phyloP scores from a whole-genome alignment of 2,329 filamentous ascomycete species.

The Neopestalotiopsis sp. region DNA sequence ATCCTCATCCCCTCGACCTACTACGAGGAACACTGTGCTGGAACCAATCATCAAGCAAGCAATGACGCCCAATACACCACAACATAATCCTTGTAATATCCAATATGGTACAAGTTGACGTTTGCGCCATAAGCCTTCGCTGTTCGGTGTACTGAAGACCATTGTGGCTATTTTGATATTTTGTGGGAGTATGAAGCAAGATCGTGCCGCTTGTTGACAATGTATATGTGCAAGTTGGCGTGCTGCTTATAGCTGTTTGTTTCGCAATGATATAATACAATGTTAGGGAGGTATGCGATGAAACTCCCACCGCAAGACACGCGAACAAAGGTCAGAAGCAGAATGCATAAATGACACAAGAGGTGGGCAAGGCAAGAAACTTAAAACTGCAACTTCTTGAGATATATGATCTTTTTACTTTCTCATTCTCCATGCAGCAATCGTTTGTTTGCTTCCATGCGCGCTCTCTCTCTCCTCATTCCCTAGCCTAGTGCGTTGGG shows the following conservation, averaged over 20 bases:
- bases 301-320: neutral
- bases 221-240: neutral
- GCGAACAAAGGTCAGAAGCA: neutral
- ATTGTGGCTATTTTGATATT: neutral
- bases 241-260: neutral
- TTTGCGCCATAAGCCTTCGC: constrained; percentile 25
- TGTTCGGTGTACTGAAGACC: constrained; percentile 14
- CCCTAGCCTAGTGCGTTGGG: neutral
- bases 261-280: neutral
- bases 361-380: neutral
- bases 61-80: constrained; percentile 16
- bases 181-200: neutral
- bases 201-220: neutral
- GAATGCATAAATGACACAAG: neutral
- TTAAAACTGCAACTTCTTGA: neutral
- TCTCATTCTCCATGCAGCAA: neutral
- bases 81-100: constrained; percentile 23
- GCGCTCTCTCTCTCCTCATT: neutral
- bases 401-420: neutral
- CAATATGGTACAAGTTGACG: constrained; percentile 24
- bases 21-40: neutral
- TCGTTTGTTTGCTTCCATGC: neutral
- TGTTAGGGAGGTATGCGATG: neutral
- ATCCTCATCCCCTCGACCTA: neutral
- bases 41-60: constrained; percentile 19